These are phyloP conservation scores for Calvatia gigantea DNA, from an alignment of 768 basidiomycete species.

Conservation along the genomic window DNA sequence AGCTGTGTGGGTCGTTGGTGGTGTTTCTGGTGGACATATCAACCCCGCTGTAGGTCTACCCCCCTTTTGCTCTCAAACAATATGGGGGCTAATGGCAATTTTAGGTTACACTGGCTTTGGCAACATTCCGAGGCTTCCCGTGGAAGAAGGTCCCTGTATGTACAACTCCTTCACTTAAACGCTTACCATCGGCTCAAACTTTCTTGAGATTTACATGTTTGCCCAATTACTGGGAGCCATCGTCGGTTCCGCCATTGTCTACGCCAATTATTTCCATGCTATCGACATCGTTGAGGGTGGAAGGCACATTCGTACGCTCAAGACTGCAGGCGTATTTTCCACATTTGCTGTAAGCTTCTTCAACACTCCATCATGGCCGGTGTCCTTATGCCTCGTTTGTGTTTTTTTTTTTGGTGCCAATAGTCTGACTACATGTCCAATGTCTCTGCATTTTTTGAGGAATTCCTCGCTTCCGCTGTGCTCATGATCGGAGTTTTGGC, in stretches of 20 bases:
- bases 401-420: not conserved
- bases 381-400: not conserved
- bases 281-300: constrained; percentile 64
- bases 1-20: constrained; percentile 65
- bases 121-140: constrained; percentile 69
- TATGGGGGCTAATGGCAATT: not conserved
- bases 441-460: constrained; percentile 37
- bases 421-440: constrained; percentile 38
- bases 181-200: not conserved
- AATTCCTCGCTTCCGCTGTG: constrained; percentile 55
- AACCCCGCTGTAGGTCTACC: constrained; percentile 57
- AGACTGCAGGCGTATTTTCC: constrained; percentile 54
- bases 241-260: constrained; percentile 53
- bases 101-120: constrained; percentile 68
- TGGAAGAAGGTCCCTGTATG: constrained; percentile 73
- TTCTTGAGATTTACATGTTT: constrained; percentile 22
- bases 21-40: constrained; percentile 72
- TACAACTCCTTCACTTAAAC: not conserved
- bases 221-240: constrained; percentile 62
- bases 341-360: constrained; percentile 55
- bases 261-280: constrained; percentile 65
- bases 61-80: not conserved
- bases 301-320: constrained; percentile 47
- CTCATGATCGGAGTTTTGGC: constrained; percentile 53
- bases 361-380: not conserved